Base-by-base conservation (phyloP, 129 eudicot species). In the Logfia minima region DNA sequence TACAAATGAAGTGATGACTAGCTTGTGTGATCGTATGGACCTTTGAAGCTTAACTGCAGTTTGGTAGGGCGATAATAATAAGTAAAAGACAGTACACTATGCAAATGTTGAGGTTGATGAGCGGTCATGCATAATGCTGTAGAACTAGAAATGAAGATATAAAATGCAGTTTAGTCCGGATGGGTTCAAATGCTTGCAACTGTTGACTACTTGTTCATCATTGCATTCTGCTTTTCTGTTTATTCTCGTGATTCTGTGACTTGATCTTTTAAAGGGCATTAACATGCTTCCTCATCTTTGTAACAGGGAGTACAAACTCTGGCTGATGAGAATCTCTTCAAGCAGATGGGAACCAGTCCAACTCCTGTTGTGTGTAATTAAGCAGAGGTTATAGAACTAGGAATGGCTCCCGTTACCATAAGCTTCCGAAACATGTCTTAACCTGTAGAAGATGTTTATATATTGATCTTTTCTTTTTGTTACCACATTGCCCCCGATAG, bases 231-330 rank as follows among this genome's bases (percentile, higher is more conserved):
- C 34, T 13, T 11, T 11, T 61, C 16, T 75, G 9, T 8, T 24
- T 23, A 3, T 32, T 8, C n/a, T 31, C 17, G 2, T 17, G 45
- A 26, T 11, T 61, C 39, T 2, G 17, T 1, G 32, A 8, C 39
- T 69, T 43, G 23, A 24, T 8, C 6, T n/a, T 71, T 0, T 8
- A n/a, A 37, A 37, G 32, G 13, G 34, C 13, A 16, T 63, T 70
- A 32, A 17, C 61, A 8, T 4, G 8, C 39, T 69, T 37, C 8
- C 18, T 61, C 51, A 52, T 11, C 55, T 76, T 65, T 74, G 39
- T 75, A 68, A 55, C 82, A 89, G 95, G 95, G 67, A 81, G 80
- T 71, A 68, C 35, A 22, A 75, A 43, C 74, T 72, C 84, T 23
- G 74, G 80, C 69, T 85, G 88, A 85, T 67, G 48, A 53, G 77